Percentiles rank a stretch among this genome's conserved stretches.
Evolutionary conservation across 139 green algal species (phyloP).

Genomic region (Dunaliella sp.): DNA sequence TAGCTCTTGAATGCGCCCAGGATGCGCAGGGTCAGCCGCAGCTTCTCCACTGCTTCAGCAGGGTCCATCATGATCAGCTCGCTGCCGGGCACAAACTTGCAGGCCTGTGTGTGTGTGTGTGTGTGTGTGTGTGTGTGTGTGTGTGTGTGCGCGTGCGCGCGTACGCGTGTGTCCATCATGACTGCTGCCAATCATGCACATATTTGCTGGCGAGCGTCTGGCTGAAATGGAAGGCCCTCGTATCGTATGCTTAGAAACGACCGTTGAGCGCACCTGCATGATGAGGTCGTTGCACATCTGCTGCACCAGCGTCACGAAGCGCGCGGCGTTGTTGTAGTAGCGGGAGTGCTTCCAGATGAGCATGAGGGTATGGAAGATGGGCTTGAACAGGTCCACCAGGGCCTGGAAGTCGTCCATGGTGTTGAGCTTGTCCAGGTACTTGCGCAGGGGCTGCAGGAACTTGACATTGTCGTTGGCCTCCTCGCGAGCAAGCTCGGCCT

Average conservation of each 20-base stretch:
- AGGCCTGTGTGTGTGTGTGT: conserved; percentile 69
- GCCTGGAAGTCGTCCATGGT: conserved; percentile 76
- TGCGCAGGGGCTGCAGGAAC: conserved; percentile 74
- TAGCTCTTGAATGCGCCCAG: conserved; percentile 81
- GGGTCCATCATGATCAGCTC: conserved; percentile 80
- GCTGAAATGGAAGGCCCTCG: too few species aligned
- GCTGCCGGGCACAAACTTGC: conserved; percentile 66
- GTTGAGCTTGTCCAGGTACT: conserved; percentile 80
- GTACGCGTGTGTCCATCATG: neutral
- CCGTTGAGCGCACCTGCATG: conserved; percentile 68
- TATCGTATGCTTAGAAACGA: too few species aligned
- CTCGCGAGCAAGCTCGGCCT: conserved; percentile 54
- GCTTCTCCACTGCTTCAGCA: conserved; percentile 79
- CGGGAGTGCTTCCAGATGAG: conserved; percentile 88
- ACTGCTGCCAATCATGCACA: too few species aligned
- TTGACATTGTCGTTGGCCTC: conserved; percentile 82
- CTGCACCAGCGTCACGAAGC: conserved; percentile 81
- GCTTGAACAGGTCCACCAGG: conserved; percentile 78
- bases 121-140: too few species aligned
- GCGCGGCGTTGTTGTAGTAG: conserved; percentile 75
- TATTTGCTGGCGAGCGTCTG: too few species aligned
- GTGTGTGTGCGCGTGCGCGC: neutral
- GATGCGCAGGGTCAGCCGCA: conserved; percentile 75
- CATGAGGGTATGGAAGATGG: conserved; percentile 84
- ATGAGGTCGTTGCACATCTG: conserved; percentile 91